Percentiles rank a stretch among this genome's conserved stretches.
phyloP scores from a whole-genome alignment of 164 flowering plant species.

The Sextonia rubra region DNA sequence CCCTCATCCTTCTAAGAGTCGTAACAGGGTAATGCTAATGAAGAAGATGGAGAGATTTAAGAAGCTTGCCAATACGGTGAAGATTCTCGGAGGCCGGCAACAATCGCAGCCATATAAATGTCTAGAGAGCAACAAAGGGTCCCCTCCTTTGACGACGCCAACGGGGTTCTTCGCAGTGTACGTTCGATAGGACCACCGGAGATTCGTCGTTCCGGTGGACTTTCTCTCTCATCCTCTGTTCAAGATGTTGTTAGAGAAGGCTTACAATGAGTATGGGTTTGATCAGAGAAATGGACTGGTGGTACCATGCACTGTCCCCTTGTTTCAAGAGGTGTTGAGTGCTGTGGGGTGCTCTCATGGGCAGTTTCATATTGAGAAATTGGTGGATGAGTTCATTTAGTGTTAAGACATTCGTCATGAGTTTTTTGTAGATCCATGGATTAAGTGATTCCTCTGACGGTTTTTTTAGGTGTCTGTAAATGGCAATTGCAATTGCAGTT shows the following conservation, averaged over 20 bases:
- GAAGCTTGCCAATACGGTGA: conserved; percentile 31
- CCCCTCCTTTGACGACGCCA: conserved; percentile 33
- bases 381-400: conserved; percentile 63
- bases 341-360: conserved; percentile 63
- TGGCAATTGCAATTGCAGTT: too few species aligned
- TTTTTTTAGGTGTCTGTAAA: neutral
- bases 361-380: conserved; percentile 57
- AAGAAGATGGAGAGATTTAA: conserved; percentile 24
- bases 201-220: conserved; percentile 71
- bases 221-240: conserved; percentile 78
- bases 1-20: neutral
- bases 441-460: neutral
- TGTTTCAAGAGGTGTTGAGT: conserved; percentile 61
- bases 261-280: conserved; percentile 66
- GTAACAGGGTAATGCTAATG: conserved; percentile 17
- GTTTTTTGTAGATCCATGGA: neutral
- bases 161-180: conserved; percentile 66
- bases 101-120: conserved; percentile 12
- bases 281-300: conserved; percentile 57
- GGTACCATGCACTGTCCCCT: conserved; percentile 66
- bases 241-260: conserved; percentile 81
- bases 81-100: conserved; percentile 10
- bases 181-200: conserved; percentile 62
- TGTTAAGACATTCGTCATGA: neutral
- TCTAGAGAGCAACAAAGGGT: conserved; percentile 9